Percentiles rank a stretch among this genome's conserved stretches.
Conservation (phyloP, 345 rosid species). For the Hevea brasiliensis region DNA sequence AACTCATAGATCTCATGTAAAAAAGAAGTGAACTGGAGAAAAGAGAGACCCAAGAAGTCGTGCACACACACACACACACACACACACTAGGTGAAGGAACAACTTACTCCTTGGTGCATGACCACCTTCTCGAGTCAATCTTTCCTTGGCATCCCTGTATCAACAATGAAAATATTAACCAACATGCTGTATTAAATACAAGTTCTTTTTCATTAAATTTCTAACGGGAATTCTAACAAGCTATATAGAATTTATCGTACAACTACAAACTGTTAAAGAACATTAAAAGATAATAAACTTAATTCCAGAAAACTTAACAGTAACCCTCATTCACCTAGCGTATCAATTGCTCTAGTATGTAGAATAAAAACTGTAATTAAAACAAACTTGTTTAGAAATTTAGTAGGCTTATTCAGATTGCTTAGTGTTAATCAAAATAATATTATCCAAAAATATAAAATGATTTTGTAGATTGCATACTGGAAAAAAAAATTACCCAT, state of each 20-base stretch:
- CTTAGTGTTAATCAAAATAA: too few species aligned
- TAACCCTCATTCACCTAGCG: too few species aligned
- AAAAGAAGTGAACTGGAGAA: background rate
- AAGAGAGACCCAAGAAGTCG: slow-evolving; percentile 3
- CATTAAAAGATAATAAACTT: background rate
- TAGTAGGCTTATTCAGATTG: too few species aligned
- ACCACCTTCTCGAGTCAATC: slow-evolving; percentile 54
- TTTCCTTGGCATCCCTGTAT: slow-evolving; percentile 24
- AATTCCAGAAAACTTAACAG: slow-evolving; percentile 1
- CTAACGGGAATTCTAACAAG: background rate
- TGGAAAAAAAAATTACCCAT: too few species aligned
- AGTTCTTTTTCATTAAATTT: background rate
- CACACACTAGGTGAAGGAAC: slow-evolving; percentile 13
- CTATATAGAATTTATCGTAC: background rate
- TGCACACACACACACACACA: background rate
- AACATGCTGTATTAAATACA: background rate
- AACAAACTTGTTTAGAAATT: too few species aligned
- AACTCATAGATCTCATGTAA: background rate
- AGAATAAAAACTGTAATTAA: too few species aligned
- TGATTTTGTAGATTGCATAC: too few species aligned
- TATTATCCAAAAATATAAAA: too few species aligned
- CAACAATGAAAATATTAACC: background rate
- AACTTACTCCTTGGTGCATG: slow-evolving; percentile 49
- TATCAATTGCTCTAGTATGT: too few species aligned
- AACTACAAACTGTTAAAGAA: too few species aligned